Evolutionary conservation across 139 green algal species (phyloP), one percentile per base, ranked within the genome.

Genomic region (Yamagishiella unicocca): DNA sequence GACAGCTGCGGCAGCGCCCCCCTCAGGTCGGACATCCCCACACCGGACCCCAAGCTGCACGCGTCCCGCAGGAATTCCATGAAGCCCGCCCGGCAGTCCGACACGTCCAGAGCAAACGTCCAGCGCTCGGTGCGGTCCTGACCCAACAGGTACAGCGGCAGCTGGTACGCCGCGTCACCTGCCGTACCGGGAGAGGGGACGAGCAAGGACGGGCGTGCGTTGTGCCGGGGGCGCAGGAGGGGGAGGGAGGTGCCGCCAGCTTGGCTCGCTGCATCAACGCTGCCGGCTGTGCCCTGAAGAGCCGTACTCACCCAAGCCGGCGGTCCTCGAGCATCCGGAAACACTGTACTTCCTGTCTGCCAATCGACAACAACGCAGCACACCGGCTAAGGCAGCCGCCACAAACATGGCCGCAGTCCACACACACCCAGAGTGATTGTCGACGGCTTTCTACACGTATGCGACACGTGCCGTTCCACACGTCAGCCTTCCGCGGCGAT

Each of bases 51-150:
- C 62, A 93, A 78, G 2, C 85, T 86, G 79, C 88, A 93, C 12
- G 55, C 85, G 8, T 76, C 72, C 14, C 82, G 64, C 50, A 89
- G 66, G 68, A 88, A 91, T 14, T 74, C 77, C n/a, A 92, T 29
- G 68, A 92, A 92, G 2, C 24, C 46, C 10, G 37, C 25, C 54
- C 82, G 88, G 61, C 37, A 81, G 22, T 78, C 83, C 4, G 37
- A 85, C 25, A 95, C 85, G 70, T 95, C 92, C 25, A 95, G 35
- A 7, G 92, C 92, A 78, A 93, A 93, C 3, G 92, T 95, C 92
- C 92, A 95, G 71, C 90, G 92, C 75, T 89, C 88, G 24, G 83
- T 84, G 24, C 62, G 62, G 67, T 90, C 84, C 77, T 88, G 85
- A 5, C 91, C 91, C 54, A 94, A 67, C 74, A 93, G 85, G 81